Base-by-base conservation (phyloP, 1,139 yeast species). In the Yueomyces sp. region DNA sequence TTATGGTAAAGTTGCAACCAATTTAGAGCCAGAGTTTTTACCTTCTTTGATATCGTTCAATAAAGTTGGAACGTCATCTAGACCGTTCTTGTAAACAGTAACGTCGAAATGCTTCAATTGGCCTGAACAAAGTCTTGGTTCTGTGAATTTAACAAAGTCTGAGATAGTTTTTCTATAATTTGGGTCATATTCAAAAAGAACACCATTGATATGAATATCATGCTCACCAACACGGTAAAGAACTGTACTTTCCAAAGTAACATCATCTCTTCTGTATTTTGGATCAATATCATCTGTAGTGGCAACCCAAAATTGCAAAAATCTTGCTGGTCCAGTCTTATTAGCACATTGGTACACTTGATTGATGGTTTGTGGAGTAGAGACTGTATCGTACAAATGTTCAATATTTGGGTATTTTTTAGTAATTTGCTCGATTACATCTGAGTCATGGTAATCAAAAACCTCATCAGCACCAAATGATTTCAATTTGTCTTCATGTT, bases 391-490 rank as follows among this genome's bases (percentile, higher is more conserved):
- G n/a, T 70, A 63, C 26, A 51, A 43, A 31, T 44, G 42, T 12
- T 38, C 42, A 34, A 52, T 33, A 28, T 49, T 44, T 4, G 68
- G 84, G 51, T 73, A 12, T 27, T 57, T 60, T 28, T 55, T 49
- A 48, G 62, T 66, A 48, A 80, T 72, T 50, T 74, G 68, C 5
- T 65, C 69, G 41, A 71, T 59, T 40, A 72, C 79, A 50, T 75
- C 72, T 0, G 59, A 44, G 45, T 75, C 80, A 43, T 68, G 70
- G 58, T 81, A 81, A 59, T 81, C 84, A 50, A 77, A 69, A 8
- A 69, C 63, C 12, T 61, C 60, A 50, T 75, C 81, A 27, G 84
- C 85, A 46, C 87, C 89, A 40, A 43, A 48, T 19, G 41, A 33
- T 43, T 51, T 50, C 54, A 72, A 56, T 37, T 50, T 46, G 4